Base-by-base conservation (phyloP, 1,139 yeast species). In the Magnusiomyces paraingens region DNA sequence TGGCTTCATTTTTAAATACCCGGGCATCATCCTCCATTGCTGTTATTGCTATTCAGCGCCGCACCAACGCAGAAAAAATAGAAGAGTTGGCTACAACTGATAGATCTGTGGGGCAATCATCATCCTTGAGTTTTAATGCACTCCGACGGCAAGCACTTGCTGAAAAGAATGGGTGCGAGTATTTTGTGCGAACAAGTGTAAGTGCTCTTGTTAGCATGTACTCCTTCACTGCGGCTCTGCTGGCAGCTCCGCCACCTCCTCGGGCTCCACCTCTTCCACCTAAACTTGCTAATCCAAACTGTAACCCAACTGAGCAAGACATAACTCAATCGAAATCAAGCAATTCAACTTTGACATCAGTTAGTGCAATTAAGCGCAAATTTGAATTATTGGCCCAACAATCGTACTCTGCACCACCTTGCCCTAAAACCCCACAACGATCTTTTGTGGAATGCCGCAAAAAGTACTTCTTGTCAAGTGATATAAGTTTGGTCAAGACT, bases 241-340 rank as follows among this genome's bases (percentile, higher is more conserved):
- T 47, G 20, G 20, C 50, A 12, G 20, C 21, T 11, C 50, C 50
- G 20, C 50, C 50, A 5, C 43, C 50, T 10, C 50, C 50, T 4
- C 38, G 26, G 22, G 50, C 50, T 14, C 50, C 50, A 6, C 50
- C 50, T 6, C 38, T 47, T 14, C 47, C 47, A 5, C 8, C 32
- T 26, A 26, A 26, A 8, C 32, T 26, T 26, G 8, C 4, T 5
- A 26, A 8, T 8, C 8, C 32, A 8, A 5, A 4, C 4, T 4
- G 32, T 26, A 26, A 5, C 32, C 32, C 32, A 5, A 8, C 8
- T 26, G 8, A 4, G 8, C 32, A 4, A 26, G 32, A 26, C 4
- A 26, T 8, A 26, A 8, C 8, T 8, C 32, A 8, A 26, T 8
- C 32, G 8, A 26, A 26, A 26, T 26, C 32, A 26, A 26, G 8